These are phyloP conservation scores for Neurospora sp. DNA, from an alignment of 2,329 filamentous ascomycete genomes.

Conservation along the genomic window DNA sequence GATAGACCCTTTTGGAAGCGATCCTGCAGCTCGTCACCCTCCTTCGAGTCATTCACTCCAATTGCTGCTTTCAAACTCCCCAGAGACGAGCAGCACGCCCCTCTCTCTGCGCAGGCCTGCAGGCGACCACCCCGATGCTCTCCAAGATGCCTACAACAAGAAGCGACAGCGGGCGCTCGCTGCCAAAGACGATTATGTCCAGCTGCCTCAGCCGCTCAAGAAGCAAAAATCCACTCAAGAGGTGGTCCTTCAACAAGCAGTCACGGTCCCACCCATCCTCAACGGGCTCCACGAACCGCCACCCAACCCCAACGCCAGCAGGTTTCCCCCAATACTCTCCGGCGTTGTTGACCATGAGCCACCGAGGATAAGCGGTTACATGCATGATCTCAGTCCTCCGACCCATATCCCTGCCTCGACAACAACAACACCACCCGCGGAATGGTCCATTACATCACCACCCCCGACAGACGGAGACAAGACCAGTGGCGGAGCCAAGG, in stretches of 20 bases:
- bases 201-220: conserved; percentile 54
- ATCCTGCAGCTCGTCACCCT: conserved; percentile 8
- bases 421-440: conserved; percentile 20
- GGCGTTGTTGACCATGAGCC: conserved; percentile 39
- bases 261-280: conserved; percentile 48
- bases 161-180: conserved; percentile 41
- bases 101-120: conserved; percentile 37
- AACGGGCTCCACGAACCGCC: conserved; percentile 54
- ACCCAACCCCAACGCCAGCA: conserved; percentile 41
- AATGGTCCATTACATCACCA: conserved; percentile 10
- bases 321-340: conserved; percentile 51
- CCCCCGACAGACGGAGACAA: conserved; percentile 16
- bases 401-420: background rate
- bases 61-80: conserved; percentile 28
- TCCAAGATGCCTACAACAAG: conserved; percentile 39
- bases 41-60: conserved; percentile 27
- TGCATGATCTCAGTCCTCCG: conserved; percentile 29
- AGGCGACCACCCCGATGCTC: conserved; percentile 31
- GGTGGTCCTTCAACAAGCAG: conserved; percentile 16
- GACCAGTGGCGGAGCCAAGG: conserved; percentile 24
- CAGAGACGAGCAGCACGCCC: conserved; percentile 28
- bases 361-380: conserved; percentile 26
- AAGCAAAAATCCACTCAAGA: conserved; percentile 52
- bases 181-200: conserved; percentile 51
- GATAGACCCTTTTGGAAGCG: conserved; percentile 9